Evolutionary conservation across 2,329 filamentous ascomycete genomes (phyloP), one percentile per base, ranked within the genome.

Genomic region (Epicoccum sorghinum): DNA sequence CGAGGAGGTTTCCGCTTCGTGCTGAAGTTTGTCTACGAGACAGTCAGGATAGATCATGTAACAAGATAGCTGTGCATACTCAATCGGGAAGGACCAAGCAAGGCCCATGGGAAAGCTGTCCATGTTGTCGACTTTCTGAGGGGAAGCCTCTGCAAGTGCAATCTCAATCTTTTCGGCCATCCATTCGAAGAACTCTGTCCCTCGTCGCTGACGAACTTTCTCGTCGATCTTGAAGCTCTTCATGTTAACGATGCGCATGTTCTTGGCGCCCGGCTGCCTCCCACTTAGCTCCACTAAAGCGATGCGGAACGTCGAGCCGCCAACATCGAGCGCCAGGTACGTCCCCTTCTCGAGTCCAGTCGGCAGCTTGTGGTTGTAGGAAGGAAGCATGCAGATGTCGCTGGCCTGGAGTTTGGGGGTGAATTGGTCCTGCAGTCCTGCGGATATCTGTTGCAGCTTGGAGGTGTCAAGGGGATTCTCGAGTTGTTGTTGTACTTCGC

Each of bases 41-140:
- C 14, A 53, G 43, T 72, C 54, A 72, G 58, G 40, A 13, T 22
- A 18, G 35, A 30, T 7, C 8, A 42, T 41, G 25, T n/a, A 13
- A 7, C 8, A 8, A 27, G 10, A 32, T 10, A 35, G 27, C 3
- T 18, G 25, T 9, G 71, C 77, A 52, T 71, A 79, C 71, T 87
- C 82, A 49, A 88, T 80, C 0, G 86, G 86, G 69, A 88, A 88
- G 3, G 85, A 87, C 86, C 86, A 88, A 3, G 86, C 83, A 58
- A 88, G 64, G 3, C 86, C 86, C 78, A 87, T 83, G 4, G 80
- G 77, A 50, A 87, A 71, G 9, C 75, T 77, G 14, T 71, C 72
- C 38, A 75, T 59, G 41, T 54, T 61, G 53, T 72, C 71, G 65
- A 60, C 75, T 68, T 47, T 73, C 44, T 73, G 69, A 61, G 64